Base-by-base conservation (phyloP, 2,329 filamentous ascomycete species). In the Neonectria faginata region DNA sequence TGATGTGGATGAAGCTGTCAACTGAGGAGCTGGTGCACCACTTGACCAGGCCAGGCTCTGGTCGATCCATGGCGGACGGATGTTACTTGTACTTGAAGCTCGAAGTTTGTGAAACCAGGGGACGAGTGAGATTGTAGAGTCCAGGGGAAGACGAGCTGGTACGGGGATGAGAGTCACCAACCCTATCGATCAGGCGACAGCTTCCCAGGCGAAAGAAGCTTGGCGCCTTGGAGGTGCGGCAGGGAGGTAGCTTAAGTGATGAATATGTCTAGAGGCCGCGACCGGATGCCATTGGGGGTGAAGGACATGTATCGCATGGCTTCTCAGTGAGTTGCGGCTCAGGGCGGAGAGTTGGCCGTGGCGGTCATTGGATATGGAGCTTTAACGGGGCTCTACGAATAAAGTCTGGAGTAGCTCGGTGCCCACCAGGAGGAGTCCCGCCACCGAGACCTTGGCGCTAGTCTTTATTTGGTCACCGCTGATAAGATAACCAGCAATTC, bases 1-100 rank as follows among this genome's bases (percentile, higher is more conserved):
- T 91, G 76, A 91, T 84, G 71, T 89, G 87, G 58, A 91, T 82
- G 70, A 91, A 91, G 58, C 84, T 87, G 73, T 90, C 85, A 65
- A 84, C 80, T 12, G 79, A 78, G 18, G 85, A 80, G 66, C 87
- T 88, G 54, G 88, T 86, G 22, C 88, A 90, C 89, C 89, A 91
- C 73, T 88, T 88, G 73, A 91, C 85, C 62, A 91, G 83, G 27
- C 89, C 89, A 11, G 86, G 85, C 70, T 89, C 87, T 2, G 86
- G 85, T 51, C 87, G 84, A 70, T 89, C 86, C 85, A 88, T 86
- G 59, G 69, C 77, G 48, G 71, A 62, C 33, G 50, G 47, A 54
- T 48, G 20, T 62, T 51, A 57, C 27, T 39, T n/a, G 36, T 39
- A 39, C 36, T 56, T 44, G 58, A 48, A 41, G 5, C 33, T 25